Conservation (phyloP, 768 basidiomycete genomes). For the Suillus discolor region DNA sequence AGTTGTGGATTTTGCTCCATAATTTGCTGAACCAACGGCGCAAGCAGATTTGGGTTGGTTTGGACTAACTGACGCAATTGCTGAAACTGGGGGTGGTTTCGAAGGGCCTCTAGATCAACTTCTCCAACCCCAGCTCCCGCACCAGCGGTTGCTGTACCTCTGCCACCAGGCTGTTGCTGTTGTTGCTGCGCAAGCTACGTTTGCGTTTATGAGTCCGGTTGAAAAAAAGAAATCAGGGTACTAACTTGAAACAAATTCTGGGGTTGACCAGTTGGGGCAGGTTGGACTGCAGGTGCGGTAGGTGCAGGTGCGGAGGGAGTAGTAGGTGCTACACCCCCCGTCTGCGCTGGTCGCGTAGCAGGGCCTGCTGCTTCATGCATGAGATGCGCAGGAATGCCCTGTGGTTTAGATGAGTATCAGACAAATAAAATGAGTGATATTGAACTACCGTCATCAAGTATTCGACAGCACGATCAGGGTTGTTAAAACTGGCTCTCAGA, state of each 20-base stretch:
- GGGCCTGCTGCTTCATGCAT: slow-evolving; percentile 43
- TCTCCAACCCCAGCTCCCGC: slow-evolving; percentile 24
- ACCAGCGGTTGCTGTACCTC: slow-evolving; percentile 37
- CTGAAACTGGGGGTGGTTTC: slow-evolving; percentile 63
- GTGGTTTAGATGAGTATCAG: slow-evolving; percentile 13
- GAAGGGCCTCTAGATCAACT: slow-evolving; percentile 55
- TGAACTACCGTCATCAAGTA: slow-evolving; percentile 88
- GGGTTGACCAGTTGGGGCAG: slow-evolving; percentile 48
- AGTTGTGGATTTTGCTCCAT: slow-evolving; percentile 73
- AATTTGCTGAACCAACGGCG: slow-evolving; percentile 84
- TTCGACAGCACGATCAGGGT: slow-evolving; percentile 97
- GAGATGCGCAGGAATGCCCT: slow-evolving; percentile 83
- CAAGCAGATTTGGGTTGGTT: slow-evolving; percentile 78
- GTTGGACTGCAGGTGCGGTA: slow-evolving; percentile 38
- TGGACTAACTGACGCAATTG: slow-evolving; percentile 73
- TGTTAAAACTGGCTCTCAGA: slow-evolving; percentile 92
- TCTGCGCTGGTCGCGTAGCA: slow-evolving; percentile 19
- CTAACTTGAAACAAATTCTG: slow-evolving; percentile 88
- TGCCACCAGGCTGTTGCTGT: slow-evolving; percentile 30
- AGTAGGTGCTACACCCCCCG: slow-evolving; percentile 34
- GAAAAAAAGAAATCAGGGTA: slow-evolving; percentile 3
- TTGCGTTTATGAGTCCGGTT: not conserved
- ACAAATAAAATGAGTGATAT: slow-evolving; percentile 8
- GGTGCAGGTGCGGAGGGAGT: slow-evolving; percentile 36
- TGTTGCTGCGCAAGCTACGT: slow-evolving; percentile 73